Base-by-base conservation (phyloP, 371 early-diverging fungal species). In the Enterocytospora artemiae region DNA sequence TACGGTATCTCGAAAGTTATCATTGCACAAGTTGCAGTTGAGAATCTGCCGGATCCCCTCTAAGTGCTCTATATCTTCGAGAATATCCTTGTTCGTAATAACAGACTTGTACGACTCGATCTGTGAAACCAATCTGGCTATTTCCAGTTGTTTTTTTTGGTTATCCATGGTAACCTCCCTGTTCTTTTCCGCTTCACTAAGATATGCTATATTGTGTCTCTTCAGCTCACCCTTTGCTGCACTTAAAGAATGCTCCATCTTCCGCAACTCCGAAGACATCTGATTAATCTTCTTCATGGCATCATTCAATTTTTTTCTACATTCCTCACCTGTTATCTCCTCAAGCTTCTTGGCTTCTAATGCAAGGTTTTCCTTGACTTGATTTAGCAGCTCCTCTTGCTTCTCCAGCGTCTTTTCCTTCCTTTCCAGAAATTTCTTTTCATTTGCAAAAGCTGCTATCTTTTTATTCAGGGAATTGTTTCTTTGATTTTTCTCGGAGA, bases 1-100 rank as follows among this genome's bases (percentile, higher is more conserved):
- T n/a, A 65, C 72, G 2, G 67, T 53, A 56, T 76, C 44, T 44
- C 77, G 76, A 32, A 63, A 48, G 55, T 75, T 75, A 1, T 48
- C 34, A 37, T 69, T 67, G 65, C 79, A 79, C 2, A 72, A 28
- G 20, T 51, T 48, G 51, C 79, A 79, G 28, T 62, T 56, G 1
- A 79, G 34, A 54, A 72, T 41, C 48, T 65, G 56, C 34, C 60
- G 65, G 51, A 74, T 72, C 22, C 33, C 52, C 43, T 73, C 67
- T 25, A 73, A 5, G 16, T 66, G 45, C 9, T 59, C 46, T 20
- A 69, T 49, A 5, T 65, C 25, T 16, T 33, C 54, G 7, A 52
- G 51, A 12, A 59, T 59, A 27, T 59, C 41, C 27, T 66, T 62
- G 7, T 41, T 30, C 24, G 69, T 57, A 32, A 44, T 53, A 49